Percentiles rank a stretch among this genome's conserved stretches.
phyloP scores from a whole-genome alignment of 345 rosid species.

The Citrus mangshanensis region DNA sequence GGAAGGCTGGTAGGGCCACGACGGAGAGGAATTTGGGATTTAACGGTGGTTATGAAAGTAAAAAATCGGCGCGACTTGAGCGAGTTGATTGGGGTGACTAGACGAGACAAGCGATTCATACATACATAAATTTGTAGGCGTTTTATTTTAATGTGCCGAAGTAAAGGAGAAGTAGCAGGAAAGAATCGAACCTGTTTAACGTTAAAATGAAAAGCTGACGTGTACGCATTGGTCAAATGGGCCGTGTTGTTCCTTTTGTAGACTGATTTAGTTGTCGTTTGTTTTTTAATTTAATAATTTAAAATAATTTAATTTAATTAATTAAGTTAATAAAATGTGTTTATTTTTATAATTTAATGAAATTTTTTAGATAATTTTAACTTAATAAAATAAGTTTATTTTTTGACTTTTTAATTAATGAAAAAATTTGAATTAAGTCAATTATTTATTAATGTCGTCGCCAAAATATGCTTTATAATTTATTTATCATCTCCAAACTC shows the following conservation, averaged over 20 bases:
- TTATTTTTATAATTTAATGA: no score
- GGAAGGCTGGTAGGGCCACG: not conserved
- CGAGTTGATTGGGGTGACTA: constrained; percentile 18
- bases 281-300: no score
- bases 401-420: rapidly evolving
- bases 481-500: no score
- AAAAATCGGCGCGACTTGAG: constrained; percentile 18
- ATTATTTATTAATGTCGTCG: rapidly evolving
- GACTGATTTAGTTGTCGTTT: rapidly evolving
- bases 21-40: not conserved
- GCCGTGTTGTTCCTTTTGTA: no score
- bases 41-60: not conserved
- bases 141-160: not conserved
- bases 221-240: no score
- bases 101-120: constrained; percentile 37
- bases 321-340: no score
- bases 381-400: no score
- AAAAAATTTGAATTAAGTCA: no score
- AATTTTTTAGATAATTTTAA: no score
- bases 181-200: no score
- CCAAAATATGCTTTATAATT: no score
- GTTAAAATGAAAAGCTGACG: not conserved
- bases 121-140: not conserved
- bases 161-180: not conserved
- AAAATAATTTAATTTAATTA: no score